phyloP scores from a whole-genome alignment of 805 yeast species.

The Saturnispora quitensis region DNA sequence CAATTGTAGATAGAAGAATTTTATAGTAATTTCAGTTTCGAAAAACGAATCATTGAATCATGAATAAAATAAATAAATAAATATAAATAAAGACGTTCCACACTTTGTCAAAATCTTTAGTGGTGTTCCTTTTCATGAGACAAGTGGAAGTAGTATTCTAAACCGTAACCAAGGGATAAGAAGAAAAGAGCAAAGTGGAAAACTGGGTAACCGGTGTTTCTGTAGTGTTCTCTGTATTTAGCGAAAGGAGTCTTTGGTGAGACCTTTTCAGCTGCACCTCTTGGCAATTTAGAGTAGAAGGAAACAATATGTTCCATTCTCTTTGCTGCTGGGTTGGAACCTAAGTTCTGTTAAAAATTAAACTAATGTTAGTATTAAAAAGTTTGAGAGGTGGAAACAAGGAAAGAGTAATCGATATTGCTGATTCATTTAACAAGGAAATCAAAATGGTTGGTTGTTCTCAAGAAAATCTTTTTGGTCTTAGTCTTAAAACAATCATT shows the following conservation, averaged over 20 bases:
- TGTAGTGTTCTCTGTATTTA: constrained; percentile 76
- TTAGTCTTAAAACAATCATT: too few relatives aligned
- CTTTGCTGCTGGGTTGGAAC: constrained; percentile 93
- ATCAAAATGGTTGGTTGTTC: neutral
- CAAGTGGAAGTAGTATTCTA: constrained; percentile 90
- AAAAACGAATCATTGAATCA: constrained; percentile 7
- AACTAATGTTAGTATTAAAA: constrained; percentile 1
- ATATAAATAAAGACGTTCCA: constrained; percentile 4
- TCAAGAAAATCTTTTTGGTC: too few relatives aligned
- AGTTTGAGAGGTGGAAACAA: neutral
- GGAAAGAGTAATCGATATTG: neutral
- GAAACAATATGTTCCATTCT: constrained; percentile 92
- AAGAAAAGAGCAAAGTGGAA: constrained; percentile 65
- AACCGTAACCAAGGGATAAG: constrained; percentile 72
- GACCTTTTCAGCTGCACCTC: constrained; percentile 76
- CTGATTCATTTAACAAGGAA: neutral
- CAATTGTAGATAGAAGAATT: constrained; percentile 20
- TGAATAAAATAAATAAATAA: constrained; percentile 12
- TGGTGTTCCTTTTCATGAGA: constrained; percentile 49
- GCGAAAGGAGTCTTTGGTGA: constrained; percentile 62
- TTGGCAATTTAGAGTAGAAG: constrained; percentile 93
- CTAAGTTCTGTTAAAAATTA: constrained; percentile 53
- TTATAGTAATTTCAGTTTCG: neutral
- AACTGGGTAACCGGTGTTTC: constrained; percentile 77
- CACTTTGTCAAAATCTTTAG: constrained; percentile 7